Evolutionary conservation across 129 eudicot genomes (phyloP).

Genomic region (Pseudognaphalium luteoalbum): DNA sequence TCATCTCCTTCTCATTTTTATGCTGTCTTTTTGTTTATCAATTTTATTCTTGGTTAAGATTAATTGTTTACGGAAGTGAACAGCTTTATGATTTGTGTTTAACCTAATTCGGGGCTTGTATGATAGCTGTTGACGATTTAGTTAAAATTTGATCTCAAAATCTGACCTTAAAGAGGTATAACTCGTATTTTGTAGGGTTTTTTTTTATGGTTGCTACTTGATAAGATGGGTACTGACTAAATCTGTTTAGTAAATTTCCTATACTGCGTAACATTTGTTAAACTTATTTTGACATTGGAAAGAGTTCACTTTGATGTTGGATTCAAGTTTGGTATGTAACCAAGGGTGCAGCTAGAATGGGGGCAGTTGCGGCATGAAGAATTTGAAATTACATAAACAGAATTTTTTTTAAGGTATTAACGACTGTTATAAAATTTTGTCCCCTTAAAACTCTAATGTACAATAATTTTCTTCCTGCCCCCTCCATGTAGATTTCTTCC

Average conservation of each 20-base stretch:
- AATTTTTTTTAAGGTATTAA: too few species aligned
- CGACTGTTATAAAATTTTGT: too few species aligned
- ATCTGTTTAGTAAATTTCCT: too few species aligned
- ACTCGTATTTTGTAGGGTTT: not conserved
- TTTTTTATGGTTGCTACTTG: not conserved
- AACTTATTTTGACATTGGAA: not conserved
- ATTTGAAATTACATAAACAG: too few species aligned
- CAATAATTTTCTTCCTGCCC: too few species aligned
- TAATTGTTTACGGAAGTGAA: not conserved
- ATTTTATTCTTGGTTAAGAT: not conserved
- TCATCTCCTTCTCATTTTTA: not conserved
- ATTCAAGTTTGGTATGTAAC: conserved; percentile 2
- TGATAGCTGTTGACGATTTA: conserved; percentile 1
- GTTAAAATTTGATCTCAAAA: conserved; percentile 9
- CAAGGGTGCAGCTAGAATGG: too few species aligned
- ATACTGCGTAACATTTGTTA: not conserved
- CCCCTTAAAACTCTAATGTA: too few species aligned
- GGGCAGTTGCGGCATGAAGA: too few species aligned
- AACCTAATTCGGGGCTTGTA: conserved; percentile 18
- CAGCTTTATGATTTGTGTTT: conserved; percentile 21
- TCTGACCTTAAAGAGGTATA: not conserved
- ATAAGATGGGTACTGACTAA: not conserved
- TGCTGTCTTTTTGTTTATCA: not conserved
- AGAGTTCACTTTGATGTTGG: not conserved
- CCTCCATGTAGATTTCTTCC: too few species aligned